Evolutionary conservation across 1,284 basidiomycete species (phyloP).

Genomic region (Irpex sp.): DNA sequence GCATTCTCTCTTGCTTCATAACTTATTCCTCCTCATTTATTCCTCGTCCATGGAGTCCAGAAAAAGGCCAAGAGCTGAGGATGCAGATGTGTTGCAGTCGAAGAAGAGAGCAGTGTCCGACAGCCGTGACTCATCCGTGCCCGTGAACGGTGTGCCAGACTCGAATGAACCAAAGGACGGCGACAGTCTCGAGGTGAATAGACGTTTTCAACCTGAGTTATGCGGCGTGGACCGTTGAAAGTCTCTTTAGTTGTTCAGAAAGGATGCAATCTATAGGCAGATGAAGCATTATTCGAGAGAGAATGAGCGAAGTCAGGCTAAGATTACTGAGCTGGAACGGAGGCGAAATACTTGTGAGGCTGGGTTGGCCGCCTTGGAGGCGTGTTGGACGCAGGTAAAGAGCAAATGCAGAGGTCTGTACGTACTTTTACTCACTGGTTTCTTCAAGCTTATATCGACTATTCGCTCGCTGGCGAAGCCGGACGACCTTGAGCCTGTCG

Average conservation of each 20-base stretch:
- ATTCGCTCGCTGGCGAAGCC: constrained; percentile 59
- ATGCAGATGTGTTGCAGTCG: constrained; percentile 43
- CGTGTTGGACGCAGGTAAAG: constrained; percentile 87
- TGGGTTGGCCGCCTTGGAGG: constrained; percentile 75
- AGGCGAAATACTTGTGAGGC: constrained; percentile 75
- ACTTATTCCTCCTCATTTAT: constrained; percentile 7
- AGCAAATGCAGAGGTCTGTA: neutral
- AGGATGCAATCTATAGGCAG: constrained; percentile 89
- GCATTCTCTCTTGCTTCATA: constrained; percentile 5
- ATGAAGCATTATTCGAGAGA: constrained; percentile 90
- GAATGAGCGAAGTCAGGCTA: constrained; percentile 64
- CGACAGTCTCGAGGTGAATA: constrained; percentile 67
- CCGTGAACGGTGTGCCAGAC: constrained; percentile 53
- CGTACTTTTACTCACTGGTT: constrained; percentile 12
- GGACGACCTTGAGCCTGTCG: constrained; percentile 45
- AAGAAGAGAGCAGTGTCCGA: constrained; percentile 68
- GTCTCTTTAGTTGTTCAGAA: constrained; percentile 43
- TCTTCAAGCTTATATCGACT: constrained; percentile 60
- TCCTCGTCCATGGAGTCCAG: constrained; percentile 48
- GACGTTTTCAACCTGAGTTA: neutral
- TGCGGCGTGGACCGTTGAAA: neutral
- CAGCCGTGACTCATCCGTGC: constrained; percentile 51
- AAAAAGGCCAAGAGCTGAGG: constrained; percentile 59
- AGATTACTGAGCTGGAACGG: constrained; percentile 72
- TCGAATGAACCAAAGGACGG: constrained; percentile 54